phyloP scores from a whole-genome alignment of 2,329 filamentous ascomycete genomes.

The Colletotrichum endophyticum region DNA sequence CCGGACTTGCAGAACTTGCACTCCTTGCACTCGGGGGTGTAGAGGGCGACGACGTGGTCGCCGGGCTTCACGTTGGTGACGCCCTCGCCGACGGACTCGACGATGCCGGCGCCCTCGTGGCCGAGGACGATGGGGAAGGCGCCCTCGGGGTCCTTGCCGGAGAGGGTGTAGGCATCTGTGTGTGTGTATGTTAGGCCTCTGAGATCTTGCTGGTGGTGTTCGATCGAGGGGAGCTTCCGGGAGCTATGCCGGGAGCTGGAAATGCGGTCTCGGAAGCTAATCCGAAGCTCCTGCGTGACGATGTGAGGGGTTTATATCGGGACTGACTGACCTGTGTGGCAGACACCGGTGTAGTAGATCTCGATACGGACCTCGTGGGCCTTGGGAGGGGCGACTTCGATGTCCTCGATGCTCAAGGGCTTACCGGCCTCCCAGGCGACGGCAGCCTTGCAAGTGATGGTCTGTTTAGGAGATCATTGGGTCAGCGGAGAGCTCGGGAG shows the following conservation, averaged over 20 bases:
- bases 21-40: conserved; percentile 95
- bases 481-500: conserved; percentile 1
- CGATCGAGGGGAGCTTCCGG: neutral
- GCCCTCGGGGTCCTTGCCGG: conserved; percentile 96
- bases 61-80: conserved; percentile 94
- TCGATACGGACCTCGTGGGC: conserved; percentile 96
- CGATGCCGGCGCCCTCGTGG: conserved; percentile 89
- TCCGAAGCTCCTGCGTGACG: conserved; percentile 12
- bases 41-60: conserved; percentile 89
- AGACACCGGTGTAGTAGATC: conserved; percentile 98
- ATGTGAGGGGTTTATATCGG: conserved; percentile 21
- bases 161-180: conserved; percentile 88
- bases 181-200: neutral
- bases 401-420: conserved; percentile 85
- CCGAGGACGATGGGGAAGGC: conserved; percentile 89
- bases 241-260: neutral
- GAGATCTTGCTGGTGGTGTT: neutral
- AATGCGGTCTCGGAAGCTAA: neutral
- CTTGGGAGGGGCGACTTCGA: conserved; percentile 88
- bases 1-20: conserved; percentile 99
- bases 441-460: conserved; percentile 95
- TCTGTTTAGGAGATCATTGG: conserved; percentile 53
- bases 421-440: conserved; percentile 97
- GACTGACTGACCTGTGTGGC: conserved; percentile 80
- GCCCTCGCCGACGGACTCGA: conserved; percentile 92